Evolutionary conservation across 2,329 filamentous ascomycete species (phyloP), one percentile per base, ranked within the genome.

Genomic region (Apiospora rasikravindrae): DNA sequence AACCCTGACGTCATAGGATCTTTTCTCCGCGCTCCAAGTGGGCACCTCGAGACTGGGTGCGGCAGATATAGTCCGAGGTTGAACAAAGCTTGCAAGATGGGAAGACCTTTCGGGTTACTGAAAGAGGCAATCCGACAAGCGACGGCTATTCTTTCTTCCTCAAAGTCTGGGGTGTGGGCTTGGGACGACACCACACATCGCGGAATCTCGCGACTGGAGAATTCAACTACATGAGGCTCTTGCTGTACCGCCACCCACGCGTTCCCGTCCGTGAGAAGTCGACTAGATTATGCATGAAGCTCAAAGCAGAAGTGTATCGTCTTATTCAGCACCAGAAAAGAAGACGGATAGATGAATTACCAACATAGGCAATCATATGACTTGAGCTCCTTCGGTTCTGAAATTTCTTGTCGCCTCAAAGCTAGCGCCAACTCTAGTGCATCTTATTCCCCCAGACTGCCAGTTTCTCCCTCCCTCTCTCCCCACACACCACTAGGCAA

Each of bases 81-180:
- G 57, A 33, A n/a, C 40, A 14, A 40, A n/a, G 53, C 7, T n/a
- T 49, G n/a, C 22, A 24, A 61, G 13, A 10, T 24, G 49, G 26
- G 53, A 11, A 29, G 11, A 22, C 44, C 7, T 19, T 45, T n/a
- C 57, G 29, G 57, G 19, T 40, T 64, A 10, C 57, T 33, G 10
- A 64, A 64, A 64, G 57, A n/a, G 57, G 57, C 11, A 64, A 37
- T 40, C 57, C 57, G 57, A 40, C 57, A 64, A n/a, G n/a, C 57
- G 57, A 40, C 57, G 57, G 33, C 10, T 61, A 11, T 37, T 61
- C 29, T 61, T 61, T 61, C 26, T 37, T 53, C 49, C n/a, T 26
- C 26, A 19, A 33, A 29, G 5, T 7, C 26, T 5, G 14, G 29
- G 51, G 16, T 7, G 14, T 5, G 14, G 29, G 51, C 8, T 33